Conservation (phyloP, 805 yeast genomes). For the Candida jianshihensis region DNA sequence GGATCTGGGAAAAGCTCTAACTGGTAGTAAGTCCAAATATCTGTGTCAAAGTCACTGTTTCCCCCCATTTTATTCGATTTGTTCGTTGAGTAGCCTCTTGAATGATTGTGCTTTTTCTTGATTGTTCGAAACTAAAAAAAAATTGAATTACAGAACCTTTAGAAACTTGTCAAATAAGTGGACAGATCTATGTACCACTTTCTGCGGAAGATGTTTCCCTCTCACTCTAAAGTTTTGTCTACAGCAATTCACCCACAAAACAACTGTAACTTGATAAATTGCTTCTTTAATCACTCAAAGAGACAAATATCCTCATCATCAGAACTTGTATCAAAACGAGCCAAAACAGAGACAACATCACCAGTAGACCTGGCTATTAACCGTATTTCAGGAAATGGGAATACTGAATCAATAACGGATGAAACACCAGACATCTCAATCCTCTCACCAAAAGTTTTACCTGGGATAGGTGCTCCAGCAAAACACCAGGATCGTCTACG, state of each 20-base stretch:
- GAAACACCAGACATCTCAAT: too few species aligned
- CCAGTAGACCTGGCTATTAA: too few species aligned
- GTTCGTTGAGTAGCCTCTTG: too few species aligned
- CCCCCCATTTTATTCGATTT: not conserved
- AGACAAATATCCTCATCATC: slow-evolving; percentile 2
- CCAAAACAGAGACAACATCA: not conserved
- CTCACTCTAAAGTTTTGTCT: slow-evolving; percentile 14
- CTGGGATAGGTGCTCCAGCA: slow-evolving; percentile 41
- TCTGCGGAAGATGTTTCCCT: slow-evolving; percentile 20
- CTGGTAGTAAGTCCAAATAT: not conserved
- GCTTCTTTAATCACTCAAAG: slow-evolving; percentile 23
- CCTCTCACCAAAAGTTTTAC: slow-evolving; percentile 3
- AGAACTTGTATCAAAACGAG: not conserved
- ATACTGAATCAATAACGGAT: too few species aligned
- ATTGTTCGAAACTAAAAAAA: too few species aligned
- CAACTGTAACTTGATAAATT: slow-evolving; percentile 24
- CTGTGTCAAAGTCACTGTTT: not conserved
- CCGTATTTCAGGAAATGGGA: too few species aligned
- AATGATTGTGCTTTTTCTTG: too few species aligned
- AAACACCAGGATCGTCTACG: slow-evolving; percentile 34
- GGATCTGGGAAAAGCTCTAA: slow-evolving; percentile 1
- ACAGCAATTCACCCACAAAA: slow-evolving; percentile 23
- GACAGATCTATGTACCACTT: too few species aligned
- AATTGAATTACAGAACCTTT: too few species aligned
- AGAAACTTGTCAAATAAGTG: too few species aligned